Percentiles rank a stretch among this genome's conserved stretches.
These are phyloP conservation scores for Monosporozyma aquatica DNA, from an alignment of 805 yeast genomes.

Conservation along the genomic window DNA sequence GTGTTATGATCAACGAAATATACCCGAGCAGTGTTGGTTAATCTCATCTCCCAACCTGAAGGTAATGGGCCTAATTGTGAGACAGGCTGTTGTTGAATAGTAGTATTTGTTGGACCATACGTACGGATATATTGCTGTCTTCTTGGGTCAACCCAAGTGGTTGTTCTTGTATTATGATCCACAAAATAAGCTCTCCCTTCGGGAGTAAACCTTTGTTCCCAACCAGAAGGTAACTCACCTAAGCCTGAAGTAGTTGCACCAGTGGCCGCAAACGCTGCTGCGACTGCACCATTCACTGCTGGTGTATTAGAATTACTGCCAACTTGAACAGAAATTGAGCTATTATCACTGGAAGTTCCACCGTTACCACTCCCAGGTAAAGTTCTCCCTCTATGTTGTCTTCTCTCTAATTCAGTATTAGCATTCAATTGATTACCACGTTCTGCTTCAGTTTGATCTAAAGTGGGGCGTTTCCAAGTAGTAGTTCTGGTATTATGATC, in stretches of 20 bases:
- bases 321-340: conserved; percentile 34
- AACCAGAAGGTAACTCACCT: conserved; percentile 95
- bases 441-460: conserved; percentile 67
- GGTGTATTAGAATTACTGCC: conserved; percentile 40
- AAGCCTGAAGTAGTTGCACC: conserved; percentile 90
- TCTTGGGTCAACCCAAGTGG: conserved; percentile 99
- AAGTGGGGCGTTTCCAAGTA: conserved; percentile 96
- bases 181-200: conserved; percentile 98
- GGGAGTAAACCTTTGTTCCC: conserved; percentile 98
- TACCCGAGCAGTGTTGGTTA: conserved; percentile 96
- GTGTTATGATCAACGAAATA: conserved; percentile 98
- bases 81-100: conserved; percentile 96
- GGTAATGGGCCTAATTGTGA: conserved; percentile 97
- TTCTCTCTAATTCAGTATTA: conserved; percentile 77
- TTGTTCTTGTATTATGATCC: conserved; percentile 98
- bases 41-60: conserved; percentile 99
- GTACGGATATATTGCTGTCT: conserved; percentile 97
- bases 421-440: conserved; percentile 50
- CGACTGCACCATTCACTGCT: conserved; percentile 44
- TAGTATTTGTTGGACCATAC: conserved; percentile 74
- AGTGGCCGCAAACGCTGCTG: conserved; percentile 57
- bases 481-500: conserved; percentile 97
- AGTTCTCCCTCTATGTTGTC: conserved; percentile 84
- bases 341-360: conserved; percentile 13
- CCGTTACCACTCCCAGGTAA: conserved; percentile 45